Evolutionary conservation across 306 rosid genomes (phyloP).

Genomic region (Fragaria ananassa): DNA sequence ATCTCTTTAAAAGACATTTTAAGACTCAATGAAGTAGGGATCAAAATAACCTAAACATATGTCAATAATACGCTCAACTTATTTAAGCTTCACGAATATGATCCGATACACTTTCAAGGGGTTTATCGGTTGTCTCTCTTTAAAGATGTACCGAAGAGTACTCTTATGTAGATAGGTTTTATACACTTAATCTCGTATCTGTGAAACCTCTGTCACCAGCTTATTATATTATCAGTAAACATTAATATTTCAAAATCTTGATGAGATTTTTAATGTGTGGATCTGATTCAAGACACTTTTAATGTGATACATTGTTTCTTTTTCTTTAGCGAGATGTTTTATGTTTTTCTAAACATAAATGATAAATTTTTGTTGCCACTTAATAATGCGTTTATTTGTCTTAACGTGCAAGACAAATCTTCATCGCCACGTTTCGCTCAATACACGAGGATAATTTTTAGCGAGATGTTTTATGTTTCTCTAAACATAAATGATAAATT

Average conservation of each 20-base stretch:
- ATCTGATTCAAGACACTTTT: background rate
- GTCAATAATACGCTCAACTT: background rate
- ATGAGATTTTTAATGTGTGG: too few species aligned
- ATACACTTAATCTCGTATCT: too few species aligned
- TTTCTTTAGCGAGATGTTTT: background rate
- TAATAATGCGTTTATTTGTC: background rate
- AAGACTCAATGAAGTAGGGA: too few species aligned
- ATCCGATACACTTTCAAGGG: background rate
- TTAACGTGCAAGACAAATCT: background rate
- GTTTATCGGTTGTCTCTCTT: background rate
- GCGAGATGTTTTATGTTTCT: background rate
- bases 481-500: background rate
- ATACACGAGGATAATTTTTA: background rate
- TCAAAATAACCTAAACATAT: too few species aligned
- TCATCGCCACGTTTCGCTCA: background rate
- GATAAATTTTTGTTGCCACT: background rate
- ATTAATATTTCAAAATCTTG: background rate
- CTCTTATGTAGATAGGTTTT: too few species aligned
- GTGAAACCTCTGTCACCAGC: background rate
- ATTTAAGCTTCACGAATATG: background rate
- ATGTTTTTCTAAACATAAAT: background rate
- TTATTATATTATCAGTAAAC: background rate
- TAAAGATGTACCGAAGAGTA: background rate
- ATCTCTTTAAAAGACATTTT: too few species aligned
- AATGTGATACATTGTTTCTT: too few species aligned